Evolutionary conservation across 306 rosid genomes (phyloP).

Genomic region (Dalbergia oliveri): DNA sequence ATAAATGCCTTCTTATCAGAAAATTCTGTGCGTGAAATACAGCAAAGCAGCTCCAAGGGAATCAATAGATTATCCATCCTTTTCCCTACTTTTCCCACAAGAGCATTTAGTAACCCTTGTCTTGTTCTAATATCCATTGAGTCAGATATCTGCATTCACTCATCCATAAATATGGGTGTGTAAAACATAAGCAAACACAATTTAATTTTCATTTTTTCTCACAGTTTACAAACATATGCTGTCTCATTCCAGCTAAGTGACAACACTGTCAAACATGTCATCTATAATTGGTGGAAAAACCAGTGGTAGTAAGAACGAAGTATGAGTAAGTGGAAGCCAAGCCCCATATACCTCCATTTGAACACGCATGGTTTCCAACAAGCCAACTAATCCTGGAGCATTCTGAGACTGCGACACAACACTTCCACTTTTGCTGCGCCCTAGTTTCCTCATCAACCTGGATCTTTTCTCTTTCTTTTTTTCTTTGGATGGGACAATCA

Average conservation of each 20-base stretch:
- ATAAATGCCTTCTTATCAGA: constrained; percentile 96
- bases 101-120: constrained; percentile 95
- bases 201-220: background rate
- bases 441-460: constrained; percentile 89
- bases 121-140: constrained; percentile 89
- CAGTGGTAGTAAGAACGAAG: constrained; percentile 12
- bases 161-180: constrained; percentile 25
- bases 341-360: constrained; percentile 87
- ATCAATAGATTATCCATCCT: constrained; percentile 93
- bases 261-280: constrained; percentile 1
- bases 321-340: constrained; percentile 34
- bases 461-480: constrained; percentile 94
- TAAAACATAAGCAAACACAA: constrained; percentile 28
- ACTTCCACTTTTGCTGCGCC: constrained; percentile 93
- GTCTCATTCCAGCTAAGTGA: constrained; percentile 36
- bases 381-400: constrained; percentile 88
- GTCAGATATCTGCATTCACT: constrained; percentile 80
- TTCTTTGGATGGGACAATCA: constrained; percentile 92
- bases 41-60: constrained; percentile 93
- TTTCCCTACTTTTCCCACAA: constrained; percentile 90
- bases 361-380: constrained; percentile 95
- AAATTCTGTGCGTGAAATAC: constrained; percentile 91
- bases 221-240: constrained; percentile 29
- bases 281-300: constrained; percentile 10
- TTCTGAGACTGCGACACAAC: constrained; percentile 76